Conservation (phyloP, 441 rosid species). For the Adansonia madagascariensis region DNA sequence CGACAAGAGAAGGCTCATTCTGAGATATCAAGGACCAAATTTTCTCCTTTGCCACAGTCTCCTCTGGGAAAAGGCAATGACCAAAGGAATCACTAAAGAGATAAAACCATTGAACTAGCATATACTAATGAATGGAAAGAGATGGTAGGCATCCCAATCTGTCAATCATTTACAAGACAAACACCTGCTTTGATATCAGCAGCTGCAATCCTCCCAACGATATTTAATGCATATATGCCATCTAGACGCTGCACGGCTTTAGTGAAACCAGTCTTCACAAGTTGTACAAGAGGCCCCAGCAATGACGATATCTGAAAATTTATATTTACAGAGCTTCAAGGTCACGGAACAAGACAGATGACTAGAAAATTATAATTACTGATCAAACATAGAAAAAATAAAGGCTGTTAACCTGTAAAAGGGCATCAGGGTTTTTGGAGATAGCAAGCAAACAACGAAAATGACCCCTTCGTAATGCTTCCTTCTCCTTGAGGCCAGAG, state of each 20-base stretch:
- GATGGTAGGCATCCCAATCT: slow-evolving; percentile 21
- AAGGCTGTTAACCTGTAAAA: slow-evolving; percentile 56
- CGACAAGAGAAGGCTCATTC: slow-evolving; percentile 87
- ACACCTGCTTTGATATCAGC: slow-evolving; percentile 92
- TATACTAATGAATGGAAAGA: slow-evolving; percentile 9
- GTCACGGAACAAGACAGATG: slow-evolving; percentile 25
- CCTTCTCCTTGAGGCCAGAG: slow-evolving; percentile 96
- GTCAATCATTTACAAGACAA: slow-evolving; percentile 18
- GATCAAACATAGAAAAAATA: slow-evolving; percentile 21
- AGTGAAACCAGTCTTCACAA: slow-evolving; percentile 89
- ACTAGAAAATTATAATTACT: slow-evolving; percentile 21
- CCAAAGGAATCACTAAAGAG: slow-evolving; percentile 22
- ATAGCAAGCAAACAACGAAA: slow-evolving; percentile 74
- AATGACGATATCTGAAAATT: slow-evolving; percentile 71
- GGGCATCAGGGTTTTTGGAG: slow-evolving; percentile 71
- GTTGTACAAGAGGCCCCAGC: slow-evolving; percentile 86
- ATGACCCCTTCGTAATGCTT: slow-evolving; percentile 86
- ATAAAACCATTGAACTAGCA: slow-evolving; percentile 25
- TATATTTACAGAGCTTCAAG: slow-evolving; percentile 27
- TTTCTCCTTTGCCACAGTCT: slow-evolving; percentile 84
- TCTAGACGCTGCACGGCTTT: slow-evolving; percentile 94
- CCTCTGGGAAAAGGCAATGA: slow-evolving; percentile 61
- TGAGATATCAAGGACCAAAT: slow-evolving; percentile 88
- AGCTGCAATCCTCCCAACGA: slow-evolving; percentile 83
- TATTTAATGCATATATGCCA: slow-evolving; percentile 85